These are phyloP conservation scores for Aspergillus glaucus DNA, from an alignment of 2,329 filamentous ascomycete genomes.

Conservation along the genomic window DNA sequence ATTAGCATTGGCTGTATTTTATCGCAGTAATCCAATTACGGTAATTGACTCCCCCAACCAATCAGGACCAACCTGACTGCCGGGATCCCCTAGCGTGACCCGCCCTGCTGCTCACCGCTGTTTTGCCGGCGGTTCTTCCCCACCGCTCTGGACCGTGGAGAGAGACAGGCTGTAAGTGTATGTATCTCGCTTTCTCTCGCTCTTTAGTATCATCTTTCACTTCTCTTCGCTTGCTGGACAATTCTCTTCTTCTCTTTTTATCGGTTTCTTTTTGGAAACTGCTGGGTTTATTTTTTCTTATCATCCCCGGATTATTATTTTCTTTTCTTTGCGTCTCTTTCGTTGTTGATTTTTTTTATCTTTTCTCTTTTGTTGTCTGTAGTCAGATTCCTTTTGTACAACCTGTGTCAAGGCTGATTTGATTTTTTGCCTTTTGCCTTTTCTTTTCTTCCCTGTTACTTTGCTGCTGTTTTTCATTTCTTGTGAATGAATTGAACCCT, in stretches of 20 bases:
- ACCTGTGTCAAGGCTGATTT: background rate
- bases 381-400: too few species aligned
- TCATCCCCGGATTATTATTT: background rate
- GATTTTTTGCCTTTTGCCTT: background rate
- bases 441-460: constrained; percentile 7
- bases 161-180: too few species aligned
- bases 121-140: constrained; percentile 14
- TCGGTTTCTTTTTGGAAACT: background rate
- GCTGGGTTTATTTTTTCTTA: background rate
- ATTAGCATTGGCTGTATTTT: background rate
- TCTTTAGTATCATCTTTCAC: background rate
- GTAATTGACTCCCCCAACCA: background rate
- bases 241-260: background rate
- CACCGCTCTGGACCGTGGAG: too few species aligned
- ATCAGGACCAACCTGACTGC: constrained; percentile 8
- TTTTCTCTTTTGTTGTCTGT: constrained; percentile 7
- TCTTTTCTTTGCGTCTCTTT: constrained; percentile 2
- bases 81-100: constrained; percentile 34
- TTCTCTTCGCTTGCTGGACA: background rate
- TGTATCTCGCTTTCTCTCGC: background rate
- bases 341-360: constrained; percentile 2
- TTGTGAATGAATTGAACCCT: background rate
- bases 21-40: background rate
- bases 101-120: constrained; percentile 35
- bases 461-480: constrained; percentile 1